phyloP scores from a whole-genome alignment of 495 filamentous ascomycete genomes.

The Sabuloglossum arenarium region DNA sequence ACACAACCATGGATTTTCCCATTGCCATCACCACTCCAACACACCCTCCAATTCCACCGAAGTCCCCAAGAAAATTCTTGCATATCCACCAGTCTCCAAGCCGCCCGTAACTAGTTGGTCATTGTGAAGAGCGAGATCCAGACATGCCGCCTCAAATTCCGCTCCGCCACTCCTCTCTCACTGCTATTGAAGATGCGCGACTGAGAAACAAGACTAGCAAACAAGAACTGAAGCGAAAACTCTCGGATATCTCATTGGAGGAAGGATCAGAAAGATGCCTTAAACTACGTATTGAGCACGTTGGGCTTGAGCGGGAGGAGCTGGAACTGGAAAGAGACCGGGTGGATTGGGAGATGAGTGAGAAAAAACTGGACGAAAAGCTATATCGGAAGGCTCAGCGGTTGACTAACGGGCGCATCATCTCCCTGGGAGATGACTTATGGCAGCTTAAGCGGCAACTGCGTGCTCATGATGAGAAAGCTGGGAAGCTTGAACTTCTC shows the following conservation, averaged over 20 bases:
- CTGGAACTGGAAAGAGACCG: background rate
- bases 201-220: background rate
- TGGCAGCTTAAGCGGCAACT: background rate
- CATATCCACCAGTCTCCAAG: background rate
- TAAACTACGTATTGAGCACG: background rate
- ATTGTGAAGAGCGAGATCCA: background rate
- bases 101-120: background rate
- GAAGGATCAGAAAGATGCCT: background rate
- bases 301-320: background rate
- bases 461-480: background rate
- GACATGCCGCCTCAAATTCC: background rate
- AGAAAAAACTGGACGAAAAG: background rate
- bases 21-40: background rate
- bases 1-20: background rate
- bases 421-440: constrained; percentile 4
- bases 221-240: background rate
- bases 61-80: background rate
- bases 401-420: background rate
- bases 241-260: background rate
- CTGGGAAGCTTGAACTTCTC: background rate
- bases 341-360: background rate
- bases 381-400: background rate
- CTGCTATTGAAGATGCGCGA: background rate
- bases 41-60: background rate
- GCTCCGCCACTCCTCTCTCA: background rate